Evolutionary conservation across 345 rosid species (phyloP), one percentile per base, ranked within the genome.

Genomic region (Lepidium sativum): DNA sequence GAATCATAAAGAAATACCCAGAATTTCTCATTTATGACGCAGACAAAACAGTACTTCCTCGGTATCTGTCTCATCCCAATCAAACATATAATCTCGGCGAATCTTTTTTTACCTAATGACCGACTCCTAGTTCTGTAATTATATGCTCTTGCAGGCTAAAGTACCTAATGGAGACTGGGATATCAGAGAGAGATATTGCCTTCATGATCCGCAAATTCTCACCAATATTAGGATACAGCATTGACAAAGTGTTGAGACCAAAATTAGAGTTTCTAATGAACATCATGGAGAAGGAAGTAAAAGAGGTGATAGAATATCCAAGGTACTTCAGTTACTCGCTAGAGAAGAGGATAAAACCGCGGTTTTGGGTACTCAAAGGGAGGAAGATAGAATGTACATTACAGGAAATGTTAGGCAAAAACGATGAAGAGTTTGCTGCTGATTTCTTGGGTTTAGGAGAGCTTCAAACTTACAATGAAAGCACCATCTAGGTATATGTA

Each of bases 261-360:
- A 92, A 92, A 84, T 69, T 84, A 20, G 86, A 84, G 31, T 87
- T 92, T 72, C 81, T 89, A 8, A 52, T 81, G 69, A 77, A 83
- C 35, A 78, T 76, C 8, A 87, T 92, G 95, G 78, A 75, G 66
- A 89, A 71, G 66, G 81, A 91, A 0, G 72, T 87, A 41, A 73
- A 47, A 65, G 95, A 87, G 3, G 72, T 84, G 11, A 83, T 85
- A 52, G 88, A 75, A 9, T 89, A 89, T 52, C 98, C 98, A 0
- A 76, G 98, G 69, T 92, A 81, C 63, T 92, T 92, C 42, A 92
- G 98, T 69, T 87, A 85, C 65, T 89, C 96, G 7, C 47, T 92
- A 64, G 98, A 92, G 70, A 82, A 83, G 84, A 89, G 77, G 77
- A 92, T 92, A 75, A 87, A 81, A 60, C 97, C 97, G 50, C 72